Conservation (phyloP, 2,329 filamentous ascomycete species). For the Botrytis paeoniae region DNA sequence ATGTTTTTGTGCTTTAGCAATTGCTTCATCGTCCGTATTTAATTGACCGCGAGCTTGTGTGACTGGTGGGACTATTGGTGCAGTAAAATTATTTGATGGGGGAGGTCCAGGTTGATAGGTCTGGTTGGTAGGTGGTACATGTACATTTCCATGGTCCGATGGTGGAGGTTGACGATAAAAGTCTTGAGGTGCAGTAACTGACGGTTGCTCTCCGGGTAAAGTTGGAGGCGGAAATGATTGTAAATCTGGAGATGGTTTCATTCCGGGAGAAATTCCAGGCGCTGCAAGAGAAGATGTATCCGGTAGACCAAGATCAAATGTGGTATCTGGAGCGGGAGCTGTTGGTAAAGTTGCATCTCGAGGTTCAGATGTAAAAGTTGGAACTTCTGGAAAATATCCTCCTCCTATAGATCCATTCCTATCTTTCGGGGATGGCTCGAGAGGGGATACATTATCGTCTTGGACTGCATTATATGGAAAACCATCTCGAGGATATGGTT, state of each 20-base stretch:
- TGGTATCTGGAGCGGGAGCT: constrained; percentile 32
- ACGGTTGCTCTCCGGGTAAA: constrained; percentile 21
- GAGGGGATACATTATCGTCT: constrained; percentile 49
- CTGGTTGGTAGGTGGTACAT: constrained; percentile 27
- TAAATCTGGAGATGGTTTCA: constrained; percentile 31
- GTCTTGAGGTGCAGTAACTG: constrained; percentile 36
- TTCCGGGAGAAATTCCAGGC: constrained; percentile 29
- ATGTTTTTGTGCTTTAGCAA: constrained; percentile 86
- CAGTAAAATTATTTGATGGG: constrained; percentile 25
- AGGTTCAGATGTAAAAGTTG: constrained; percentile 35
- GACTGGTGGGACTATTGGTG: constrained; percentile 16
- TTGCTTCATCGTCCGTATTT: constrained; percentile 63
- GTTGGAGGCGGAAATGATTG: constrained; percentile 39
- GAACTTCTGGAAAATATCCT: constrained; percentile 56
- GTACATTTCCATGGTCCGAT: constrained; percentile 32
- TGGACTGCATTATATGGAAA: constrained; percentile 37
- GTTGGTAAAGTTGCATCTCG: constrained; percentile 32
- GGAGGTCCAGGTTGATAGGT: constrained; percentile 23
- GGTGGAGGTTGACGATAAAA: constrained; percentile 37
- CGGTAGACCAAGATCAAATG: constrained; percentile 30
- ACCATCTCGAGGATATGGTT: constrained; percentile 38
- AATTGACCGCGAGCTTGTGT: constrained; percentile 41
- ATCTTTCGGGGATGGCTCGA: constrained; percentile 44
- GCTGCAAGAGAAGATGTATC: constrained; percentile 29
- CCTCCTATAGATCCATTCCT: constrained; percentile 51